Conservation (phyloP, 805 yeast species). For the Ogataea ramenticola region DNA sequence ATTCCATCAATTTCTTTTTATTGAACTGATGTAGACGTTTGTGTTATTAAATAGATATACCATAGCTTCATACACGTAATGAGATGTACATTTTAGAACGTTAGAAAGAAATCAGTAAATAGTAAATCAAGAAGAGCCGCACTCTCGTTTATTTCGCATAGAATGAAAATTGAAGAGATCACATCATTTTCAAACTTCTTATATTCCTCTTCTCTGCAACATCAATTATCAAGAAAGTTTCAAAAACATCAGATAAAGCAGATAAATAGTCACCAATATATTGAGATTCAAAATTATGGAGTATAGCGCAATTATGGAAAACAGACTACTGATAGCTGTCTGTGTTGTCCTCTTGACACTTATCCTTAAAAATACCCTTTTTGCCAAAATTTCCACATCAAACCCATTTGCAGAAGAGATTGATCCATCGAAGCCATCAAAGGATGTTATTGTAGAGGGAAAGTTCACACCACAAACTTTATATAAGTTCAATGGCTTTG, state of each 20-base stretch:
- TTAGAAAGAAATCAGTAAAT: no score
- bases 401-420: slow-evolving; percentile 17
- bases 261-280: not conserved
- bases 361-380: slow-evolving; percentile 15
- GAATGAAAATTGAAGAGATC: no score
- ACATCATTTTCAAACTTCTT: no score
- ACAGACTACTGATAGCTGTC: slow-evolving; percentile 16
- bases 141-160: not conserved
- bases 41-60: no score
- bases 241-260: no score
- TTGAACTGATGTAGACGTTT: not conserved
- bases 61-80: no score
- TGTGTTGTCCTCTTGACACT: slow-evolving; percentile 14
- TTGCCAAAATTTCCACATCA: slow-evolving; percentile 13
- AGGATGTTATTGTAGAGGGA: slow-evolving; percentile 23
- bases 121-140: not conserved
- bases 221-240: no score
- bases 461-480: slow-evolving; percentile 71
- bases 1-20: slow-evolving; percentile 14
- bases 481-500: slow-evolving; percentile 72
- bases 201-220: not conserved
- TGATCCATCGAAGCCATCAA: slow-evolving; percentile 12
- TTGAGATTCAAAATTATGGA: not conserved
- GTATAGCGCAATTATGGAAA: slow-evolving; percentile 17
- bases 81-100: no score